phyloP scores from a whole-genome alignment of 2,329 filamentous ascomycete genomes.

The Gnomoniopsis smithogilvyi region DNA sequence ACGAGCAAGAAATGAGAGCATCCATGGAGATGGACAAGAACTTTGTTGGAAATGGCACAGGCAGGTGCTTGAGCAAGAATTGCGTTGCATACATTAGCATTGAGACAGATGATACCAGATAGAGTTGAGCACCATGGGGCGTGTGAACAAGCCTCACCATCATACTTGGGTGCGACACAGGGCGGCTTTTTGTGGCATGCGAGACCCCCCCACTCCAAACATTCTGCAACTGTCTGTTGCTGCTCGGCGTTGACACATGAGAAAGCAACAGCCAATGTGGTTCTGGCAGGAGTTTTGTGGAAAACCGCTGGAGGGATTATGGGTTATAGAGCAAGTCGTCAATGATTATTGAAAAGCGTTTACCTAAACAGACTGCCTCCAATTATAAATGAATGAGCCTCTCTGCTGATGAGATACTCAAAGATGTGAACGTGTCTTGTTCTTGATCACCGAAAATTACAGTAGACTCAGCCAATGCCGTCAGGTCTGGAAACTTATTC shows the following conservation, averaged over 20 bases:
- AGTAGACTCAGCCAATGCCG: no score
- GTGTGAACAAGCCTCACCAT: not conserved
- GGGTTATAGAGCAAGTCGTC: no score
- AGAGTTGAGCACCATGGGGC: not conserved
- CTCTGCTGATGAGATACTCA: not conserved
- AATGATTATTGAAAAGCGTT: not conserved
- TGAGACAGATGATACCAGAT: not conserved
- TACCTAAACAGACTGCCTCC: not conserved
- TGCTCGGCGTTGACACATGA: not conserved
- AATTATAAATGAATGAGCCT: not conserved
- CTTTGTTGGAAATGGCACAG: not conserved
- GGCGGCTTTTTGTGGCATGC: not conserved
- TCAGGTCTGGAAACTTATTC: no score
- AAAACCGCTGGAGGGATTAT: not conserved
- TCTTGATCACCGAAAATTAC: no score
- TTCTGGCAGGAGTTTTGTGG: not conserved
- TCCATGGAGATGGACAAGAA: no score
- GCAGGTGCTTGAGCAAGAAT: not conserved
- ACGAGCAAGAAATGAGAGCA: not conserved
- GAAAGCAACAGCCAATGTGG: not conserved
- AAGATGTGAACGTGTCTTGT: not conserved
- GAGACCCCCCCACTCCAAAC: no score
- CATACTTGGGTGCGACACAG: not conserved
- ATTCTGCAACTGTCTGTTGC: not conserved
- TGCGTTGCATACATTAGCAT: not conserved